Evolutionary conservation across 1,284 basidiomycete genomes (phyloP), one percentile per base, ranked within the genome.

Genomic region (Fomes fomentarius): DNA sequence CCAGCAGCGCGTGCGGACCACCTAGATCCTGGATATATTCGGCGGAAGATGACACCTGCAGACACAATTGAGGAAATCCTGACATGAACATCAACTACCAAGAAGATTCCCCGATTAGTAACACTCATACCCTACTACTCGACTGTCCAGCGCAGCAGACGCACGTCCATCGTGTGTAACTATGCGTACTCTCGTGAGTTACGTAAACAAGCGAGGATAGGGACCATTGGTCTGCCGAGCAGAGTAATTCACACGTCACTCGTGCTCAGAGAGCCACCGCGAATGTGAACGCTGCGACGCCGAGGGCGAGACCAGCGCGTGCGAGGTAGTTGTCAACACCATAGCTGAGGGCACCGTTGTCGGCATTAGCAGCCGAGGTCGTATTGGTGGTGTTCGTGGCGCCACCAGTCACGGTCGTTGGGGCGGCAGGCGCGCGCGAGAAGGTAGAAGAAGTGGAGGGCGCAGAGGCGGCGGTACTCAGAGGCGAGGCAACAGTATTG

Each of bases 221-320:
- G n/a, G n/a, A n/a, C n/a, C n/a, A n/a, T n/a, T n/a, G n/a, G n/a
- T n/a, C 17, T 5, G 11, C 35, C n/a, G 5, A 38, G 35, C 1
- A 10, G 35, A n/a, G 7, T 10, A 2, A 19, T 4, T 10, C 15
- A 10, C 35, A 38, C 17, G 31, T 33, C 5, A 5, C 26, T 4
- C 14, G 24, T 26, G 24, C 24, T 60, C 35, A 66, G 31, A 66
- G 54, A 22, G 60, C 64, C 12, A 57, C 54, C 3, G 53, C 53
- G 56, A 66, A 64, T 43, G 64, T 57, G 50, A 64, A 50, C 50
- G 63, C 64, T 3, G 64, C 63, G 26, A 57, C 49, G 21, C 58
- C 53, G 17, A 66, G 61, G 37, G 60, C 63, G 33, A 57, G 14
- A 15, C 53, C 61, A 15, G 61, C 63, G 33, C 56, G 60, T 46